Evolutionary conservation across 306 rosid genomes (phyloP).

Genomic region (Abrus precatorius): DNA sequence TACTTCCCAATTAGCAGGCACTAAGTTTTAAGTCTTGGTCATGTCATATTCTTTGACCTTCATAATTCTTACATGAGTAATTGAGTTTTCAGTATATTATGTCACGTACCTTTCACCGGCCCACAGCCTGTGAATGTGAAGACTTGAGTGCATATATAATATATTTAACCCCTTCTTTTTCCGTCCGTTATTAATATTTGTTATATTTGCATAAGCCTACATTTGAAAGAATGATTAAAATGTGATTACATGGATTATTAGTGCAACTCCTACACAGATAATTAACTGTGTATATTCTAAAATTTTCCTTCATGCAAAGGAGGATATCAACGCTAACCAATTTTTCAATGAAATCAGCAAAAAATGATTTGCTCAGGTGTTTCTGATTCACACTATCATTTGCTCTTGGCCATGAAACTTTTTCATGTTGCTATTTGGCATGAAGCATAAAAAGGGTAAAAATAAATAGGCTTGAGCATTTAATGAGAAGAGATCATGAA

Average conservation of each 20-base stretch:
- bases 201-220: not conserved
- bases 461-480: constrained; percentile 29
- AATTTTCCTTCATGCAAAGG: not conserved
- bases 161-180: not conserved
- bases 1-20: constrained; percentile 11
- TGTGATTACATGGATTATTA: not conserved
- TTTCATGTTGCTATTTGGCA: constrained; percentile 23
- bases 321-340: not conserved
- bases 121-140: constrained; percentile 7
- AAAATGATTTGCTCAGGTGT: constrained; percentile 31
- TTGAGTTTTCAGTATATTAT: constrained; percentile 11
- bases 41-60: constrained; percentile 32
- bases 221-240: constrained; percentile 18
- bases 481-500: constrained; percentile 45
- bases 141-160: too few relatives aligned
- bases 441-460: constrained; percentile 44
- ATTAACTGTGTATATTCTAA: not conserved
- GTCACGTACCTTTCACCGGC: not conserved
- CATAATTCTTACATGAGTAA: constrained; percentile 12
- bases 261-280: constrained; percentile 9
- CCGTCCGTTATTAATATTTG: not conserved
- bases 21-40: constrained; percentile 4
- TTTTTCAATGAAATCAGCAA: constrained; percentile 4
- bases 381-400: constrained; percentile 21
- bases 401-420: constrained; percentile 6